Percentiles rank a stretch among this genome's conserved stretches.
Conservation (phyloP, 1,284 basidiomycete species). For the Boletus mariae region DNA sequence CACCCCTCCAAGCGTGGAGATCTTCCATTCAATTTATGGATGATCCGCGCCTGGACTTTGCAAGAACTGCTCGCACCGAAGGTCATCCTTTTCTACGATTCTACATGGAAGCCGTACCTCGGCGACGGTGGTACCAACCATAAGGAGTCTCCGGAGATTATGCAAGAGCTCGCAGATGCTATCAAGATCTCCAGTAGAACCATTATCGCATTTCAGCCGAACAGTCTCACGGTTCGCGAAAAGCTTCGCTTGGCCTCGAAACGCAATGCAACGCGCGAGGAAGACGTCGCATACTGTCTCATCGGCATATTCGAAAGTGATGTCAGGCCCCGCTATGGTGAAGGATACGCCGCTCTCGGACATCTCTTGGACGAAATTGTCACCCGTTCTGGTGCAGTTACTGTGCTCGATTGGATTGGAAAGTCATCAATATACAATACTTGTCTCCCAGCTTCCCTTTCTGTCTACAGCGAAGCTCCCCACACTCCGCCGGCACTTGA, state of each 20-base stretch:
- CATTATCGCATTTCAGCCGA: conserved; percentile 12
- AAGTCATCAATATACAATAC: conserved; percentile 16
- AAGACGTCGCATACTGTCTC: conserved; percentile 18
- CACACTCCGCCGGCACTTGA: background rate
- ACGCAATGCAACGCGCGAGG: conserved; percentile 9
- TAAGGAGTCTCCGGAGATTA: conserved; percentile 14
- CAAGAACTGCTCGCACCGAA: conserved; percentile 17
- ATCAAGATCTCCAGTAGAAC: conserved; percentile 5
- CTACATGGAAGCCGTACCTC: conserved; percentile 15
- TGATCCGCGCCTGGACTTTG: conserved; percentile 16
- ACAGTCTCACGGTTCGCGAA: conserved; percentile 9
- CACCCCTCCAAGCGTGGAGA: background rate
- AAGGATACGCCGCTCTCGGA: conserved; percentile 11
- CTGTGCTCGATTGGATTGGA: conserved; percentile 15
- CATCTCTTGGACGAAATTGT: conserved; percentile 17
- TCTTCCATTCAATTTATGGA: conserved; percentile 9
- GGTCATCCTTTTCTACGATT: conserved; percentile 14
- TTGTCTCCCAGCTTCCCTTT: conserved; percentile 8
- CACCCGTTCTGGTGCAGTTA: conserved; percentile 13
- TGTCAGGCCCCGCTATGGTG: conserved; percentile 15
- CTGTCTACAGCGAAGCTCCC: conserved; percentile 7
- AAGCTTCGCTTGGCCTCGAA: conserved; percentile 13
- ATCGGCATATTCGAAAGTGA: conserved; percentile 19
- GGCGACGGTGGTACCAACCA: conserved; percentile 10
- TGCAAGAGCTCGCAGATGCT: conserved; percentile 16